Evolutionary conservation across 257 asterid genomes (phyloP).

Genomic region (Solanum chiquidenum): DNA sequence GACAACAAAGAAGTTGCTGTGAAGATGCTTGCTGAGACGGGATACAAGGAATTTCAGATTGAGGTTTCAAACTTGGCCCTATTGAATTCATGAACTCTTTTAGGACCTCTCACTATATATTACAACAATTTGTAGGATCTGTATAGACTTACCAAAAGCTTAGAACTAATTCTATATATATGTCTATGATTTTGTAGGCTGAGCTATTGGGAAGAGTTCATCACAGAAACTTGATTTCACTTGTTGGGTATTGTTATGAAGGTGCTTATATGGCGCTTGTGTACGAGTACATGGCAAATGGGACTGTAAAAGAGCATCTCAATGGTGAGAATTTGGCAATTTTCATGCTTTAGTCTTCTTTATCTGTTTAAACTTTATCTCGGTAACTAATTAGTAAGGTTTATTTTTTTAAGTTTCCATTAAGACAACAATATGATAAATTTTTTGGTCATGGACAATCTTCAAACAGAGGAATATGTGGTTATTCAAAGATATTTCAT

Average conservation of each 20-base stretch:
- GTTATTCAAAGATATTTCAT: not conserved
- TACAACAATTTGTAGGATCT: not conserved
- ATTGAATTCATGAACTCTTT: not conserved
- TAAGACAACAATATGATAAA: not conserved
- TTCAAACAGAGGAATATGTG: not conserved
- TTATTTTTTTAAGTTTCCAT: not conserved
- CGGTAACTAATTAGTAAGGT: not conserved
- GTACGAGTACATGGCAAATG: conserved; percentile 35
- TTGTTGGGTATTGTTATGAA: conserved; percentile 36
- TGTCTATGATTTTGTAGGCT: conserved; percentile 17
- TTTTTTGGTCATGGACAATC: not conserved
- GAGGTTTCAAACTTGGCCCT: conserved; percentile 15
- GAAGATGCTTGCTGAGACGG: conserved; percentile 21
- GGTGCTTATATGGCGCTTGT: conserved; percentile 23
- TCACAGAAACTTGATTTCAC: conserved; percentile 26
- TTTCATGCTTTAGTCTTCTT: not conserved
- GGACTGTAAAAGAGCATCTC: conserved; percentile 21
- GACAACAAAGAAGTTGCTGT: conserved; percentile 31
- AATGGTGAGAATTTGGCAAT: conserved; percentile 13
- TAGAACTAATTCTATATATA: not conserved
- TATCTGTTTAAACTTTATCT: not conserved
- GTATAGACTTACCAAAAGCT: not conserved
- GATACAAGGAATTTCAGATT: conserved; percentile 13
- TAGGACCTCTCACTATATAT: not conserved
- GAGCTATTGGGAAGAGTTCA: conserved; percentile 29